Evolutionary conservation across 2,329 filamentous ascomycete species (phyloP).

Genomic region (Truncatella angustata): DNA sequence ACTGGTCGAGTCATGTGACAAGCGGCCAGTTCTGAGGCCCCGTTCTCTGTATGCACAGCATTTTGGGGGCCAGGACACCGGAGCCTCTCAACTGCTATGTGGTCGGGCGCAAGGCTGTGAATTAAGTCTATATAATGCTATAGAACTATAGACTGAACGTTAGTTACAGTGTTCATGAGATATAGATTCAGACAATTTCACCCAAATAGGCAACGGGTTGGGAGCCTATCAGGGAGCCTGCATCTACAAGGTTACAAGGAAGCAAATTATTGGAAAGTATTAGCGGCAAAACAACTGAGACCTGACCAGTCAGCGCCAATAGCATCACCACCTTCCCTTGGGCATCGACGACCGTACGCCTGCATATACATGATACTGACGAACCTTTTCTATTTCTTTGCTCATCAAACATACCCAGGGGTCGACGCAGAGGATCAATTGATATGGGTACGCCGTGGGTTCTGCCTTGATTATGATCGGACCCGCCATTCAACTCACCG

Average conservation of each 20-base stretch:
- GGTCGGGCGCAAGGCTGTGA: conserved; percentile 5
- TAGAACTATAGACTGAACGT: background rate
- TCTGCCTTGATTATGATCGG: background rate
- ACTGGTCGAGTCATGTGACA: conserved; percentile 8
- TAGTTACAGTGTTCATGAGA: background rate
- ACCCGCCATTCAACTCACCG: background rate
- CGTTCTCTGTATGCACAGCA: background rate
- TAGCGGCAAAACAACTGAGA: conserved; percentile 8
- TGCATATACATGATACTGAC: conserved; percentile 1
- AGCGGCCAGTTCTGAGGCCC: conserved; percentile 9
- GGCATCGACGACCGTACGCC: conserved; percentile 4
- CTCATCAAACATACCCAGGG: background rate
- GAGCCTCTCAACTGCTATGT: background rate
- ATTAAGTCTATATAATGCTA: background rate
- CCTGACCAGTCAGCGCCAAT: conserved; percentile 5
- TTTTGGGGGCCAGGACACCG: conserved; percentile 3
- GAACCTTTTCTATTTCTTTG: background rate
- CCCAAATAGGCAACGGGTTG: background rate
- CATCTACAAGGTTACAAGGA: conserved; percentile 7
- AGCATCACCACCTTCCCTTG: background rate
- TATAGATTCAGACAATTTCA: background rate
- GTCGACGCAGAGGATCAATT: background rate
- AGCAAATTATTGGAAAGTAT: background rate
- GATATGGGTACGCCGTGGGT: background rate
- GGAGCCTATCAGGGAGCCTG: conserved; percentile 1